Base-by-base conservation (phyloP, 1,284 basidiomycete genomes). In the Polyporus tsugae region DNA sequence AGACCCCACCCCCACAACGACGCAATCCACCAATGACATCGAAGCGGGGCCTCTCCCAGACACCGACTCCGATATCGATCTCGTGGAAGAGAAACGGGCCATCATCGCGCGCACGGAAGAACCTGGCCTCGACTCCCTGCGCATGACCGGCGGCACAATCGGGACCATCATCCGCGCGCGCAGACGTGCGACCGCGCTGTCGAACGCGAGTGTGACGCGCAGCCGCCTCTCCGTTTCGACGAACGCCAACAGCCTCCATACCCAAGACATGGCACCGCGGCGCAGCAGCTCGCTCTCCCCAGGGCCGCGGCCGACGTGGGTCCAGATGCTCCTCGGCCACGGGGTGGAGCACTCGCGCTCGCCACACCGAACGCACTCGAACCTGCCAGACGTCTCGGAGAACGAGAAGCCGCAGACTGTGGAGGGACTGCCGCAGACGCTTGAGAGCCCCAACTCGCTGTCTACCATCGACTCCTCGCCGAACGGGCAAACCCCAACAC, bases 31-130 rank as follows among this genome's bases (percentile, higher is more conserved):
- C n/a, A 67, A 72, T 25, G 66, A 68, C 38, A 68, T 72, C 60
- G 70, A 70, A 59, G 42, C 59, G 13, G 64, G 67, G 5, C 66
- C 71, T 15, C 53, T 64, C 4, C 19, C 36, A 3, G 74, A 73
- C 61, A 19, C 38, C 7, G 72, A 70, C 60, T 59, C 68, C 13
- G 71, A 74, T 6, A n/a, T 68, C n/a, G 75, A 76, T 65, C 64
- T 72, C n/a, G 62, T 68, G 29, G 64, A 73, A 13, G 74, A 73
- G 42, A 71, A 70, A 39, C 73, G 71, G 10, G 69, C 73, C 4
- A 78, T 78, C 62, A 68, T 75, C n/a, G 72, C 74, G 63, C 73
- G 69, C 69, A 73, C 73, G 2, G 77, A 78, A 61, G 76, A 75
- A 62, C 77, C 77, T 0, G 77, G 77, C 1, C 52, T 78, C 19